phyloP scores from a whole-genome alignment of 2,329 filamentous ascomycete genomes.

The Pseudogymnoascus sp. region DNA sequence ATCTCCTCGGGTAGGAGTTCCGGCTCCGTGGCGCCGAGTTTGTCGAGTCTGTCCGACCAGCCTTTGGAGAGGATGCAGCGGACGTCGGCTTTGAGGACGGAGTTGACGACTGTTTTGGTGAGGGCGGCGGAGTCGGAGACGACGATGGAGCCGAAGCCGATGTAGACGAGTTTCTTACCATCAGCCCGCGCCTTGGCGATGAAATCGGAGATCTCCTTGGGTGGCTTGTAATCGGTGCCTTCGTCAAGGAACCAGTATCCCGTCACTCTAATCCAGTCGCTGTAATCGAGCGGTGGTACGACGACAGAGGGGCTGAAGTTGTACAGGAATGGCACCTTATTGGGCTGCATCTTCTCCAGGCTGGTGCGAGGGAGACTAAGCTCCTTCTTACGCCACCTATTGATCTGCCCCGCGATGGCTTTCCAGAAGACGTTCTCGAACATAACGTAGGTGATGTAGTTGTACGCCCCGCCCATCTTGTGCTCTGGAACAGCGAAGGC shows the following conservation, averaged over 20 bases:
- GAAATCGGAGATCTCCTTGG: constrained; percentile 67
- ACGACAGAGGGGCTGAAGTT: constrained; percentile 94
- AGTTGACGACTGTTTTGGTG: constrained; percentile 87
- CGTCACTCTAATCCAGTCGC: constrained; percentile 94
- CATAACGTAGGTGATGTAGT: constrained; percentile 89
- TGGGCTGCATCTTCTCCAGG: constrained; percentile 85
- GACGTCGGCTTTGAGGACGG: constrained; percentile 83
- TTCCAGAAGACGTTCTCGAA: constrained; percentile 98
- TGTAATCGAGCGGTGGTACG: constrained; percentile 88
- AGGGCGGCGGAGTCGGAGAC: constrained; percentile 82
- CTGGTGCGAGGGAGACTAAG: constrained; percentile 73
- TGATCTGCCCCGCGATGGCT: constrained; percentile 82
- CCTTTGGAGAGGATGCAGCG: constrained; percentile 93
- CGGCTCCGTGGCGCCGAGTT: constrained; percentile 43
- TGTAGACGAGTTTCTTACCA: constrained; percentile 86
- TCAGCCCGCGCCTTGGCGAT: constrained; percentile 76
- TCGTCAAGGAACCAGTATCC: constrained; percentile 98
- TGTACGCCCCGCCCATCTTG: constrained; percentile 93
- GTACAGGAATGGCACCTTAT: constrained; percentile 97
- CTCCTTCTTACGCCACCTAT: constrained; percentile 79
- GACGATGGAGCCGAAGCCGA: constrained; percentile 94
- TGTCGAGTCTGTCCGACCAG: constrained; percentile 79
- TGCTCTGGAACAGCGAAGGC: constrained; percentile 88
- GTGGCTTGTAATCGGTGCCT: constrained; percentile 59
- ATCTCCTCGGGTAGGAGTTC: constrained; percentile 72